phyloP scores from a whole-genome alignment of 352 stramenopile genomes.

The Phytophthora palmivora region DNA sequence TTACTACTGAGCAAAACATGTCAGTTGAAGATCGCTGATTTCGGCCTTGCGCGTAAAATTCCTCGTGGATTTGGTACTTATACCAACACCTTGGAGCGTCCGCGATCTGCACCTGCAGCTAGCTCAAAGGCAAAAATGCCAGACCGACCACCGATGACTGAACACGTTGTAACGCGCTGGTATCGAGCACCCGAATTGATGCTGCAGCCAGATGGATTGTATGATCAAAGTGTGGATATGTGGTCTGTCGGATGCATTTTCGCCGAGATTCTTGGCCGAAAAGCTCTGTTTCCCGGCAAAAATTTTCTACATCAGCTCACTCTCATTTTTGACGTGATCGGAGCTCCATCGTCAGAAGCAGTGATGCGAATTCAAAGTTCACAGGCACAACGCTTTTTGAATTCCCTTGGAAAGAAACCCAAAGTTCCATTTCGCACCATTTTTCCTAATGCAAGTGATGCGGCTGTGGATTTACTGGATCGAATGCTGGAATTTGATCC shows the following conservation, averaged over 20 bases:
- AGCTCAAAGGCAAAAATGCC: conserved; percentile 22
- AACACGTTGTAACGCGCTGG: conserved; percentile 91
- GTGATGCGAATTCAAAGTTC: conserved; percentile 70
- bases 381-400: conserved; percentile 76
- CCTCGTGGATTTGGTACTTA: conserved; percentile 26
- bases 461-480: conserved; percentile 72
- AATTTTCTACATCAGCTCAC: conserved; percentile 86
- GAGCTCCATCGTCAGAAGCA: conserved; percentile 54
- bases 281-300: conserved; percentile 78
- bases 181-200: conserved; percentile 93
- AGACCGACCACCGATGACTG: conserved; percentile 67
- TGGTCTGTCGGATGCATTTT: conserved; percentile 91
- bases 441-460: conserved; percentile 59
- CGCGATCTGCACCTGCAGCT: conserved; percentile 53
- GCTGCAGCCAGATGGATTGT: conserved; percentile 89
- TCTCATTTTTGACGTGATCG: conserved; percentile 82
- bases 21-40: conserved; percentile 85
- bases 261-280: conserved; percentile 77
- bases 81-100: conserved; percentile 36
- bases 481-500: conserved; percentile 76
- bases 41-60: conserved; percentile 73
- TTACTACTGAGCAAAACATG: conserved; percentile 81
- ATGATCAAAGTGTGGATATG: conserved; percentile 92
- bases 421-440: conserved; percentile 59
- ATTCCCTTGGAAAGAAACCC: conserved; percentile 63